Conservation (phyloP, 1,284 basidiomycete species). For the Ceratobasidium sp. region DNA sequence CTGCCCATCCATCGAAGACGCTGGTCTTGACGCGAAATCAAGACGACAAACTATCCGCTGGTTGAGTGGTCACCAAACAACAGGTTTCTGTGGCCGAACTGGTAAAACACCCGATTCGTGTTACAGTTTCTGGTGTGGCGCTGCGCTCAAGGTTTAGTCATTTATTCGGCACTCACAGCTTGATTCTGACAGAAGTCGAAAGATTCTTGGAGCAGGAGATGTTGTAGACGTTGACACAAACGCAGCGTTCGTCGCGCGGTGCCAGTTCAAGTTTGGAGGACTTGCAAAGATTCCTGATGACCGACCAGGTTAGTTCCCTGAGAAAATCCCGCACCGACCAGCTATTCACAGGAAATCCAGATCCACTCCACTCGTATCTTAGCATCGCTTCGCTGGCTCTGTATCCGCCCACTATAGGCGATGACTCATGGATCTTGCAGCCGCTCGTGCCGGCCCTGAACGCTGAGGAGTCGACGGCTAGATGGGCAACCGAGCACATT, state of each 20-base stretch:
- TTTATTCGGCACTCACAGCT: conserved; percentile 25
- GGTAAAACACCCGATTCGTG: conserved; percentile 91
- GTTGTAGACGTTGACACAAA: conserved; percentile 71
- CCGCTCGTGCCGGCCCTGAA: conserved; percentile 78
- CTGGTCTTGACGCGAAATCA: conserved; percentile 62
- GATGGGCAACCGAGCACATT: conserved; percentile 73
- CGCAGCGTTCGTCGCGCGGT: conserved; percentile 73
- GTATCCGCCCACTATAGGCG: conserved; percentile 63
- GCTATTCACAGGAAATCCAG: conserved; percentile 57
- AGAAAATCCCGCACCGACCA: conserved; percentile 48
- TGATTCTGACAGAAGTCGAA: conserved; percentile 25
- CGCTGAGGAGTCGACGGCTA: conserved; percentile 70
- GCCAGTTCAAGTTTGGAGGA: conserved; percentile 89
- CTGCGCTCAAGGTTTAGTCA: conserved; percentile 72
- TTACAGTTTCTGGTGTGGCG: conserved; percentile 96
- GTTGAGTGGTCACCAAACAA: conserved; percentile 81
- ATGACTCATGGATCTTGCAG: conserved; percentile 67
- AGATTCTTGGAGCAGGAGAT: conserved; percentile 75
- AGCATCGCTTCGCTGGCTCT: conserved; percentile 84
- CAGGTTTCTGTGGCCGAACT: conserved; percentile 89
- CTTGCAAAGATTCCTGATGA: conserved; percentile 85
- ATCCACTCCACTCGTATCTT: conserved; percentile 93
- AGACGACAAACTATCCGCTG: conserved; percentile 75
- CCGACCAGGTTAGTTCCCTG: conserved; percentile 69
- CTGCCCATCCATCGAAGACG: conserved; percentile 52